Conservation (phyloP, 2,329 filamentous ascomycete species). For the Corynespora cassiicola region DNA sequence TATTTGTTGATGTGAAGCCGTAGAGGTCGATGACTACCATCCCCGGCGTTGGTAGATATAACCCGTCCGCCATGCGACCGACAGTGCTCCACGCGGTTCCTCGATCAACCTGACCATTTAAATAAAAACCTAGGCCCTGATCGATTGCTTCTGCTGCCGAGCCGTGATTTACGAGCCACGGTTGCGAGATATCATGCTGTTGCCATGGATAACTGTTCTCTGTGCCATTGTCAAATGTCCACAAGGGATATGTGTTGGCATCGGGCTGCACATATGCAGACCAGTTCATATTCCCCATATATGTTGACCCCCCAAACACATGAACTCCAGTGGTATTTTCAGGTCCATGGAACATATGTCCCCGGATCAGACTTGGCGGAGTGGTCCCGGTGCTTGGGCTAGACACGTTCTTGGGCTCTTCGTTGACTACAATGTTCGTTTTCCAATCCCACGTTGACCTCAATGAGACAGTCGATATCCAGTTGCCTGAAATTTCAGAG, state of each 20-base stretch:
- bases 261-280: constrained; percentile 16
- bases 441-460: constrained; percentile 30
- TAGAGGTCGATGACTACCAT: constrained; percentile 50
- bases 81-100: constrained; percentile 32
- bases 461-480: constrained; percentile 25
- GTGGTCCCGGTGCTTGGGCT: constrained; percentile 23
- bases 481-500: constrained; percentile 20
- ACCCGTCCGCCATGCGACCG: constrained; percentile 13
- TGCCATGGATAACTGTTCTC: constrained; percentile 18
- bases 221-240: constrained; percentile 21
- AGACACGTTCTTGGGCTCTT: constrained; percentile 21
- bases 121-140: constrained; percentile 46
- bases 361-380: constrained; percentile 28
- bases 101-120: constrained; percentile 48
- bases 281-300: constrained; percentile 25
- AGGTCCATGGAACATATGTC: constrained; percentile 30
- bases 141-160: constrained; percentile 46
- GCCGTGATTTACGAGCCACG: constrained; percentile 43
- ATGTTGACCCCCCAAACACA: constrained; percentile 27
- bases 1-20: constrained; percentile 42
- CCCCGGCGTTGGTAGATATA: constrained; percentile 39
- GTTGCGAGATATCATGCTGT: constrained; percentile 20
- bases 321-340: constrained; percentile 17
- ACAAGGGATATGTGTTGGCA: constrained; percentile 23
- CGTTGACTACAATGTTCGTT: constrained; percentile 15